Base-by-base conservation (phyloP, 192 early-diverging fungal genomes). In the Coemansia sp. region DNA sequence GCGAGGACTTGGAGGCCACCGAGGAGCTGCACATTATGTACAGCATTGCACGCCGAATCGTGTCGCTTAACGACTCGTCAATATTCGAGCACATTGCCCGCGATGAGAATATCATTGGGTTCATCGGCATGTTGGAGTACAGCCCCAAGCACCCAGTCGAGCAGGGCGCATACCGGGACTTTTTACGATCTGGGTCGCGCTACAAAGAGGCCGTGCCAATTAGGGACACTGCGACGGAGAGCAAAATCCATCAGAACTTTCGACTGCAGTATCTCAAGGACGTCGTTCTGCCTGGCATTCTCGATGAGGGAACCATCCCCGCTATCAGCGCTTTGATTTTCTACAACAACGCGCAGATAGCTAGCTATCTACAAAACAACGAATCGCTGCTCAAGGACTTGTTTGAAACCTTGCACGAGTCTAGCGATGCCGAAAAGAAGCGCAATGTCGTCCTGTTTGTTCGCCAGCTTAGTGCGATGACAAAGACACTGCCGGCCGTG, bases 51-150 rank as follows among this genome's bases (percentile, higher is more conserved):
- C 83, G 86, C 41, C 83, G 84, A 57, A 89, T 85, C 86, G 88
- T 96, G 3, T 82, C 90, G 56, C 82, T 97, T 52, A 95, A 93
- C 68, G 91, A 95, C 66, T 85, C 83, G 13, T 70, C 83, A 3
- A 81, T 98, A 31, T 89, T 92, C 55, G 87, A 92, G 59, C 76
- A 77, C 23, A 84, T 97, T 16, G 74, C 93, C 45, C 82, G 85
- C 61, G 94, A 96, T 61, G 91, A 92, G 9, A 70, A 87, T 53
- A 90, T 96, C 61, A 57, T 87, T 14, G 71, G 71, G 33, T 84
- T 92, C 1, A 79, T 91, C 14, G 93, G 93, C 12, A 92, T 95
- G 77, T 72, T 98, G 36, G 95, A 98, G 87, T 93, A 96, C 73
- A 91, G 95, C 48, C 88, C 89, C 31, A 88, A 90, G 42, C 82